These are phyloP conservation scores for Yamadazyma olivae DNA, from an alignment of 805 yeast species.

Conservation along the genomic window DNA sequence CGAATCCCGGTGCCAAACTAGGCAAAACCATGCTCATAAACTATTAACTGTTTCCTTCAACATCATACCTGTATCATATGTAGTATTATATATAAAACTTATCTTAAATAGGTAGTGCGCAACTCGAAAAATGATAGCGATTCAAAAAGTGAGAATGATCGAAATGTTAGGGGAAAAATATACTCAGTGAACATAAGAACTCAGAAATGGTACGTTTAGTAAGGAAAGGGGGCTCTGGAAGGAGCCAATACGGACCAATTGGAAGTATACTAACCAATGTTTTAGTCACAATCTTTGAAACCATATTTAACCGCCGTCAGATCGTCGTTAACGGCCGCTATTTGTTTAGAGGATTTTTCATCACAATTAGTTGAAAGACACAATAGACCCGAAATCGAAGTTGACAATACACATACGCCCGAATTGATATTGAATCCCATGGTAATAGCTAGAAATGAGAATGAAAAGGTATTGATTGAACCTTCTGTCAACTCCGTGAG, in stretches of 20 bases:
- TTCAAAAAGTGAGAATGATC: too few species aligned
- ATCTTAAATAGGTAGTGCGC: too few species aligned
- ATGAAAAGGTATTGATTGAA: constrained; percentile 88
- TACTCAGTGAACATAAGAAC: too few species aligned
- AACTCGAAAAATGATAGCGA: too few species aligned
- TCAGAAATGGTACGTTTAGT: too few species aligned
- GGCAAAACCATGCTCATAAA: neutral
- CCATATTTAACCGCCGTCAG: constrained; percentile 95
- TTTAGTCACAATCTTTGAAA: constrained; percentile 87
- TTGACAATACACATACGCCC: constrained; percentile 62
- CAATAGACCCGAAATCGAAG: constrained; percentile 95
- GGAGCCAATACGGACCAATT: too few species aligned
- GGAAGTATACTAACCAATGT: neutral
- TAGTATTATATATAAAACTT: too few species aligned
- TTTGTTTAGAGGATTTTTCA: constrained; percentile 89
- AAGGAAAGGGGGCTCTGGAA: too few species aligned
- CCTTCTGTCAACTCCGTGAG: constrained; percentile 91
- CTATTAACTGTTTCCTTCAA: neutral
- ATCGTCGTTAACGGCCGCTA: constrained; percentile 87
- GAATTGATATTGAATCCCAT: constrained; percentile 87
- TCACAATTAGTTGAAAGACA: constrained; percentile 96
- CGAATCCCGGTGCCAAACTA: neutral
- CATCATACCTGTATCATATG: too few species aligned
- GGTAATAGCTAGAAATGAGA: constrained; percentile 88
- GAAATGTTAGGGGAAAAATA: too few species aligned